Conservation (phyloP, 306 rosid genomes). For the Cucurbita moschata region DNA sequence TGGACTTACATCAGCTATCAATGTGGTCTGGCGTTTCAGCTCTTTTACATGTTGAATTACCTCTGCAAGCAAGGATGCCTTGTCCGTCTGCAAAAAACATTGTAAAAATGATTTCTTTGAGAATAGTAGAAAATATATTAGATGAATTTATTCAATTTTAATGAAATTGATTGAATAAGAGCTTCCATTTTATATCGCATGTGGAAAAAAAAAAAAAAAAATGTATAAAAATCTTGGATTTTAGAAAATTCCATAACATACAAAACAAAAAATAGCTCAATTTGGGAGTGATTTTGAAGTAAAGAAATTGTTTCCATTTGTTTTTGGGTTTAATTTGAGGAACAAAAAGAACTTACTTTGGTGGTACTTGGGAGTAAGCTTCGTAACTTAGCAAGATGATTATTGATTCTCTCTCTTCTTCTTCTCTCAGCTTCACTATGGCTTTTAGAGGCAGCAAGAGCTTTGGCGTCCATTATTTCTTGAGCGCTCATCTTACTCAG, state of each 20-base stretch:
- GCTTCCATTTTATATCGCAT: too few species aligned
- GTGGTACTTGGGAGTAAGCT: slow-evolving; percentile 83
- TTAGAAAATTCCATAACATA: not conserved
- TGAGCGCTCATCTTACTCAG: slow-evolving; percentile 72
- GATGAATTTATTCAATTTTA: not conserved
- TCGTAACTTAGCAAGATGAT: slow-evolving; percentile 78
- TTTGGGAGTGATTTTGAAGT: not conserved
- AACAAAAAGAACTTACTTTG: slow-evolving; percentile 41
- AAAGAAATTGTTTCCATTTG: not conserved
- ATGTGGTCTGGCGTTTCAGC: slow-evolving; percentile 61
- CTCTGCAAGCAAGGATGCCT: slow-evolving; percentile 75
- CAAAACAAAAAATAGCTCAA: not conserved
- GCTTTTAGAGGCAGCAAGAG: slow-evolving; percentile 81
- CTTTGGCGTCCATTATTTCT: slow-evolving; percentile 90
- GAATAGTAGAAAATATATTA: not conserved
- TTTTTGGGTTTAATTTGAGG: not conserved
- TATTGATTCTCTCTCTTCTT: slow-evolving; percentile 89
- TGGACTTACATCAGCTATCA: slow-evolving; percentile 56
- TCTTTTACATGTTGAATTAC: slow-evolving; percentile 85
- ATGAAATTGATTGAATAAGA: not conserved
- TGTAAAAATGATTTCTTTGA: not conserved
- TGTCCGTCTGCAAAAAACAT: slow-evolving; percentile 45
- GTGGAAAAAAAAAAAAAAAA: too few species aligned
- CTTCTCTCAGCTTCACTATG: slow-evolving; percentile 91
- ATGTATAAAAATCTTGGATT: not conserved